Conservation (phyloP, 2,329 filamentous ascomycete species). For the Claviceps lovelessii region DNA sequence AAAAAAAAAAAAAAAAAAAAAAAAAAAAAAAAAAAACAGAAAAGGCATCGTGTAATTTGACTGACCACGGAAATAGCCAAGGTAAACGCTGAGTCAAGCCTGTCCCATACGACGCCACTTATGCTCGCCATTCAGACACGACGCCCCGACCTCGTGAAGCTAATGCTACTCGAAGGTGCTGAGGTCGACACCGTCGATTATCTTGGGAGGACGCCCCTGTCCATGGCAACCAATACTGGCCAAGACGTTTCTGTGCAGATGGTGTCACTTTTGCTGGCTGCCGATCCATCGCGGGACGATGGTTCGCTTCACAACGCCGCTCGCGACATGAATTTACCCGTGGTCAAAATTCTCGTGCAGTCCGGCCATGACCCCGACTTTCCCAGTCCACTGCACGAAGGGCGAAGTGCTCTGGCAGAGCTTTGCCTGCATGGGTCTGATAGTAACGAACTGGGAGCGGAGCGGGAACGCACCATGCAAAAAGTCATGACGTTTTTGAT, state of each 20-base stretch:
- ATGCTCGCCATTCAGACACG: conserved; percentile 43
- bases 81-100: conserved; percentile 38
- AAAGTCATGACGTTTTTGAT: conserved; percentile 43
- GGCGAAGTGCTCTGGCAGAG: conserved; percentile 49
- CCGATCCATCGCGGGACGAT: conserved; percentile 45
- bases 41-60: neutral
- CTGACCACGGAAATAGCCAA: conserved; percentile 28
- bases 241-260: conserved; percentile 39
- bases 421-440: conserved; percentile 43
- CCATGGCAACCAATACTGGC: conserved; percentile 42
- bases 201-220: conserved; percentile 42
- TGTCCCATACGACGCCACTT: conserved; percentile 41
- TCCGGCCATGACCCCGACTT: conserved; percentile 50
- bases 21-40: neutral
- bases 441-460: conserved; percentile 27
- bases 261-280: conserved; percentile 39
- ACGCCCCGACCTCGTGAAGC: conserved; percentile 42
- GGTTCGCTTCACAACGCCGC: conserved; percentile 54
- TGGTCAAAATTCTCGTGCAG: conserved; percentile 41
- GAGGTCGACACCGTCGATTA: conserved; percentile 45
- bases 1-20: neutral
- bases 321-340: conserved; percentile 40
- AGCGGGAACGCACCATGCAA: conserved; percentile 39
- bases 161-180: conserved; percentile 42
- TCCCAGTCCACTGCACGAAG: conserved; percentile 46